Conservation (phyloP, 371 early-diverging fungal species). For the Mortierella sp. region DNA sequence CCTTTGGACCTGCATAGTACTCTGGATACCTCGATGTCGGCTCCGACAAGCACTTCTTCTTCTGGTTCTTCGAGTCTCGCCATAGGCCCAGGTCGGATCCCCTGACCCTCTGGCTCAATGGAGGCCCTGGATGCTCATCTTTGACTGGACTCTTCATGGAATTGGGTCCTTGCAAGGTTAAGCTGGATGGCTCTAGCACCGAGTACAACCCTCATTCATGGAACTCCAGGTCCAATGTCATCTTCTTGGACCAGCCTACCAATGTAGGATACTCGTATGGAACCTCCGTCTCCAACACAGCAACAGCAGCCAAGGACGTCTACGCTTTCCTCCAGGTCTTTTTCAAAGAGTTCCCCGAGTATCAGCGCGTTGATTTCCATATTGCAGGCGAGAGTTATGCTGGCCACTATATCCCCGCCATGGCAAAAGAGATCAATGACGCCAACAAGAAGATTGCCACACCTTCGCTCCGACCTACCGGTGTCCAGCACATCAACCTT, state of each 20-base stretch:
- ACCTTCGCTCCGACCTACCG: slow-evolving; percentile 52
- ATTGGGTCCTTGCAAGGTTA: slow-evolving; percentile 78
- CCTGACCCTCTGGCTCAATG: slow-evolving; percentile 84
- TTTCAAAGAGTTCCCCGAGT: slow-evolving; percentile 73
- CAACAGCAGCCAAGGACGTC: slow-evolving; percentile 67
- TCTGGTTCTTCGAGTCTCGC: slow-evolving; percentile 93
- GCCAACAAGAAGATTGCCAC: slow-evolving; percentile 67
- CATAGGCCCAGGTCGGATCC: slow-evolving; percentile 78
- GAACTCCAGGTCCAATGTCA: slow-evolving; percentile 83
- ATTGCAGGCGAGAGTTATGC: slow-evolving; percentile 78
- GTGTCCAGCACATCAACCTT: slow-evolving; percentile 73
- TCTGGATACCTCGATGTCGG: slow-evolving; percentile 77
- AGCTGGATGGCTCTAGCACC: slow-evolving; percentile 66
- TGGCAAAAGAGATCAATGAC: slow-evolving; percentile 75
- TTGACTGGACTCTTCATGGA: slow-evolving; percentile 88
- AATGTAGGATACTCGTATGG: slow-evolving; percentile 83
- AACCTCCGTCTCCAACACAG: slow-evolving; percentile 59
- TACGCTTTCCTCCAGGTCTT: slow-evolving; percentile 78
- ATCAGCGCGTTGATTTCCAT: slow-evolving; percentile 63
- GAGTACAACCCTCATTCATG: slow-evolving; percentile 72
- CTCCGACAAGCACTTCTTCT: slow-evolving; percentile 78
- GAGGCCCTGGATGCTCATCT: slow-evolving; percentile 90
- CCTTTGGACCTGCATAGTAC: slow-evolving; percentile 36
- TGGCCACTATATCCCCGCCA: slow-evolving; percentile 86
- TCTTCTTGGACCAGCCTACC: slow-evolving; percentile 90